Evolutionary conservation across 306 rosid genomes (phyloP), one percentile per base, ranked within the genome.

Genomic region (Aeschynomene evenia): DNA sequence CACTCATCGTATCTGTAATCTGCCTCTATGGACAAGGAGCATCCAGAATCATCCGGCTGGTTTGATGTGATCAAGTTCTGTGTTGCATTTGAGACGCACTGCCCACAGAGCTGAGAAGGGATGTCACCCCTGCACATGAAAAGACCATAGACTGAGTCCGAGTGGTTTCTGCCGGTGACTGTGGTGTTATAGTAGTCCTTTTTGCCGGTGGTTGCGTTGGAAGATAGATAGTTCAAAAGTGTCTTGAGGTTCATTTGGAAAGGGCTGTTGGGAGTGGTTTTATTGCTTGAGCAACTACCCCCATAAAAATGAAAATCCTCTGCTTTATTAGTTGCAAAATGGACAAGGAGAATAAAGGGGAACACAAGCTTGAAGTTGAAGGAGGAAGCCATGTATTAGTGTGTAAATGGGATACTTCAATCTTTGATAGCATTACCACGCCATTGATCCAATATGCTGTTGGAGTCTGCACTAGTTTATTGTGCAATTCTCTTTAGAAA

Each of bases 211-310:
- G 79, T 68, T 64, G 69, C 77, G 54, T 61, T 60, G 74, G 76
- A 42, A 26, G 81, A 55, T 29, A 84, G 60, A 3, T 45, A 34
- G 0, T 78, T 42, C 46, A 80, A 54, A 29, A 83, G 75, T 26
- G 24, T 33, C 11, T 26, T 68, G 40, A 64, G 84, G 37, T 70
- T 76, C 65, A 73, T 50, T 4, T 64, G 49, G 57, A 34, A 82
- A 26, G 63, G 10, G 74, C 73, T 68, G 61, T 79, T 69, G 3
- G 75, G 18, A 7, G 36, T 24, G 37, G 19, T 54, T 18, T 24
- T 24, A 0, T 0, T 0, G 1, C 63, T 52, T 12, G 19, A 11
- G 11, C 60, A 54, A 48, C 10, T 0, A 23, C 2, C 6, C 0
- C 53, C 23, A 3, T 2, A 16, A 8, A 0, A 6, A 19, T 18